phyloP scores from a whole-genome alignment of 2,329 filamentous ascomycete genomes.

The Clarireedia hainanense region DNA sequence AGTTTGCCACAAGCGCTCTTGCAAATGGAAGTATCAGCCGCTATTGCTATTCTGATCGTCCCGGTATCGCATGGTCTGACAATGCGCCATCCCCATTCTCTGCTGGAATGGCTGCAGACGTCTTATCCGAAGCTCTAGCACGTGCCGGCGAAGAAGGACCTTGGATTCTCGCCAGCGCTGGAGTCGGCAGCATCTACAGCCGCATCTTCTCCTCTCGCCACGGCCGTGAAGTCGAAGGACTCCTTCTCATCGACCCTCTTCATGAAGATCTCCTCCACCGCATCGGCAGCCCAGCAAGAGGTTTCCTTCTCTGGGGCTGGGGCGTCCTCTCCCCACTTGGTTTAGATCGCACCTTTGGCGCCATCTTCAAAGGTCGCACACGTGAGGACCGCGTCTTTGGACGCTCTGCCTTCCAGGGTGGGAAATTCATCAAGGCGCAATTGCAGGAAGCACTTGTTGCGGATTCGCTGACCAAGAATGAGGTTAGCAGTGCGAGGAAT shows the following conservation, averaged over 20 bases:
- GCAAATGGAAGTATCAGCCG: conserved; percentile 74
- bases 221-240: conserved; percentile 61
- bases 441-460: conserved; percentile 90
- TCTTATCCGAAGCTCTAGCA: conserved; percentile 76
- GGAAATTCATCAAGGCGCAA: conserved; percentile 81
- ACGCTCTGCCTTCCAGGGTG: conserved; percentile 65
- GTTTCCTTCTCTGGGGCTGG: conserved; percentile 79
- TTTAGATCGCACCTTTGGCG: conserved; percentile 69
- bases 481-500: conserved; percentile 67
- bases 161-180: conserved; percentile 81
- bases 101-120: conserved; percentile 86
- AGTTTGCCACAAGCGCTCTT: conserved; percentile 68
- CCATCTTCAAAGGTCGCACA: conserved; percentile 72
- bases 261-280: conserved; percentile 77
- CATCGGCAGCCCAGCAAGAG: conserved; percentile 58
- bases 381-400: conserved; percentile 83
- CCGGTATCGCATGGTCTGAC: conserved; percentile 82
- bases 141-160: conserved; percentile 76
- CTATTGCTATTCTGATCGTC: conserved; percentile 94
- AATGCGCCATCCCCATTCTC: conserved; percentile 90
- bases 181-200: conserved; percentile 80
- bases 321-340: conserved; percentile 84
- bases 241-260: conserved; percentile 79
- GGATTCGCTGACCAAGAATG: conserved; percentile 72
- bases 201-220: conserved; percentile 87